Conservation (phyloP, 306 rosid genomes). For the Neltuma alba region DNA sequence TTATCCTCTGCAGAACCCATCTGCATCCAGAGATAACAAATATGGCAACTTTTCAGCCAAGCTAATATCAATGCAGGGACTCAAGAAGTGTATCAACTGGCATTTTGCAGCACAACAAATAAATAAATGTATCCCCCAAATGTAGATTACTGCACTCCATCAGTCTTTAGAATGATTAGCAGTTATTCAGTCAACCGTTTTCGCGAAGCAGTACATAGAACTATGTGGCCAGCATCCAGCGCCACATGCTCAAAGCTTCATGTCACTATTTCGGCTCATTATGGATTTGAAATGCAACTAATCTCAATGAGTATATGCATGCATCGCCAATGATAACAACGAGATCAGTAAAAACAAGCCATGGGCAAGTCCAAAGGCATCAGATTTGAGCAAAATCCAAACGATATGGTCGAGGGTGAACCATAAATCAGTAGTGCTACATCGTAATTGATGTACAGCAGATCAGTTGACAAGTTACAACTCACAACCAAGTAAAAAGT, state of each 20-base stretch:
- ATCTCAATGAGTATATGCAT: background rate
- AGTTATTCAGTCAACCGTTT: background rate
- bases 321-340: background rate
- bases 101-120: background rate
- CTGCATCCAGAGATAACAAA: constrained; percentile 25
- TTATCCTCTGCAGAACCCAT: constrained; percentile 56
- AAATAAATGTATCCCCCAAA: background rate
- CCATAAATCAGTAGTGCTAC: background rate
- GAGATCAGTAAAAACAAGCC: background rate
- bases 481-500: background rate
- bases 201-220: background rate
- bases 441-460: background rate
- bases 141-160: background rate
- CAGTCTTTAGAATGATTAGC: background rate
- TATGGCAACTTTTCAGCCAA: background rate
- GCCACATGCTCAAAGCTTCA: background rate
- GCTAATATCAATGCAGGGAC: background rate
- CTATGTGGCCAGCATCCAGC: background rate
- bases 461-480: background rate
- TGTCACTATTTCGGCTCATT: background rate
- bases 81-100: background rate
- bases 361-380: background rate
- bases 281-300: background rate
- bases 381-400: constrained; percentile 9
- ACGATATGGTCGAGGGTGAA: background rate